phyloP scores from a whole-genome alignment of 768 basidiomycete genomes.

The Pulveroboletus sp. region DNA sequence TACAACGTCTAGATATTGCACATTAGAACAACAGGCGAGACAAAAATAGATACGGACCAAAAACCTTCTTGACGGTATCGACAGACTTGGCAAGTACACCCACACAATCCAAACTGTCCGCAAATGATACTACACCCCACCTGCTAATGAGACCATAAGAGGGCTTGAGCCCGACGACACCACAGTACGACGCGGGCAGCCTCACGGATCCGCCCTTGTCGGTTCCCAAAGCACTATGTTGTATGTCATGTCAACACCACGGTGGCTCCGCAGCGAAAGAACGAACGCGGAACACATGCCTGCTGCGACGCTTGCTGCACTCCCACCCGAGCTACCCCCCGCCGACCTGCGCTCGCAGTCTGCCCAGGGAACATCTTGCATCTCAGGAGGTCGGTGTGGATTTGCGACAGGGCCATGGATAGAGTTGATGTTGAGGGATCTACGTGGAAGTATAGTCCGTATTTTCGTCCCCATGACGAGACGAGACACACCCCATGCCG shows the following conservation, averaged over 20 bases:
- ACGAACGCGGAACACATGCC: too few species aligned
- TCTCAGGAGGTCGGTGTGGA: too few species aligned
- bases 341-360: too few species aligned
- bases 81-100: conserved; percentile 71
- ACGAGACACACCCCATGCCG: conserved; percentile 99
- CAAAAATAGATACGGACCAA: conserved; percentile 43
- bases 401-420: too few species aligned
- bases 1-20: conserved; percentile 28
- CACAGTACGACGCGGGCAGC: conserved; percentile 92
- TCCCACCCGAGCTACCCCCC: too few species aligned
- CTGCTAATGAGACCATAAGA: conserved; percentile 93
- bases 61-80: conserved; percentile 48
- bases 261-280: too few species aligned
- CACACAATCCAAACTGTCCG: conserved; percentile 93
- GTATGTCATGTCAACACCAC: not conserved
- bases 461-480: too few species aligned
- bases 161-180: conserved; percentile 89
- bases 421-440: conserved; percentile 71
- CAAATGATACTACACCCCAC: conserved; percentile 90
- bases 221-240: conserved; percentile 71
- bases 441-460: too few species aligned
- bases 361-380: too few species aligned
- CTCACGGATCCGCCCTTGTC: conserved; percentile 96
- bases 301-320: too few species aligned
- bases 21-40: conserved; percentile 1